A percentile compares a stretch with the other conserved stretches of the same genome.
Conservation (phyloP, 495 filamentous ascomycete genomes). For the Margaritispora aquatica region DNA sequence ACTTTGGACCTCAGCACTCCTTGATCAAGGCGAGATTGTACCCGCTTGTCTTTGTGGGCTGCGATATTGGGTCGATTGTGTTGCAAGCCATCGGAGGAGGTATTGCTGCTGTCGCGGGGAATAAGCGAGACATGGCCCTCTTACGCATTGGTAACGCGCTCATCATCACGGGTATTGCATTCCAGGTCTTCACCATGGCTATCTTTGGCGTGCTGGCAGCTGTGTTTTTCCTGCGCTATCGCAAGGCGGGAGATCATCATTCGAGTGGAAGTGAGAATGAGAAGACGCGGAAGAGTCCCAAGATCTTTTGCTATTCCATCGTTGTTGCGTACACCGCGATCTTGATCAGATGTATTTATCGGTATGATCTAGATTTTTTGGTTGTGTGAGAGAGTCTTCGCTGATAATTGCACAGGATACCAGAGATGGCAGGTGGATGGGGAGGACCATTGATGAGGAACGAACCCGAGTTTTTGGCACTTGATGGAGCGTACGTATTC, state of each 20-base stretch:
- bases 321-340: conserved; percentile 45
- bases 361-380: not conserved
- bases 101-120: conserved; percentile 36
- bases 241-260: conserved; percentile 13
- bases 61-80: conserved; percentile 54
- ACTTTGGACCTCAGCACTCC: conserved; percentile 54
- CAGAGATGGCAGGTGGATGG: conserved; percentile 50
- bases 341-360: conserved; percentile 50
- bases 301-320: conserved; percentile 35
- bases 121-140: conserved; percentile 5
- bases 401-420: conserved; percentile 25
- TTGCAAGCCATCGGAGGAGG: conserved; percentile 57
- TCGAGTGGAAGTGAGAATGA: conserved; percentile 6
- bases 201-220: conserved; percentile 30
- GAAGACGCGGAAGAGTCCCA: conserved; percentile 2
- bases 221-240: conserved; percentile 30
- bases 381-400: too few species aligned
- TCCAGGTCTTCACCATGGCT: conserved; percentile 41
- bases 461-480: conserved; percentile 41
- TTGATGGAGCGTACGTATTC: conserved; percentile 30
- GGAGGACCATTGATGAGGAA: conserved; percentile 45
- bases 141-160: conserved; percentile 30
- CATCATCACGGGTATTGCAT: conserved; percentile 48
- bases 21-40: conserved; percentile 48
- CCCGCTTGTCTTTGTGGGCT: conserved; percentile 45